Base-by-base conservation (phyloP, 1,284 basidiomycete genomes). In the Rhodotorula sp. region DNA sequence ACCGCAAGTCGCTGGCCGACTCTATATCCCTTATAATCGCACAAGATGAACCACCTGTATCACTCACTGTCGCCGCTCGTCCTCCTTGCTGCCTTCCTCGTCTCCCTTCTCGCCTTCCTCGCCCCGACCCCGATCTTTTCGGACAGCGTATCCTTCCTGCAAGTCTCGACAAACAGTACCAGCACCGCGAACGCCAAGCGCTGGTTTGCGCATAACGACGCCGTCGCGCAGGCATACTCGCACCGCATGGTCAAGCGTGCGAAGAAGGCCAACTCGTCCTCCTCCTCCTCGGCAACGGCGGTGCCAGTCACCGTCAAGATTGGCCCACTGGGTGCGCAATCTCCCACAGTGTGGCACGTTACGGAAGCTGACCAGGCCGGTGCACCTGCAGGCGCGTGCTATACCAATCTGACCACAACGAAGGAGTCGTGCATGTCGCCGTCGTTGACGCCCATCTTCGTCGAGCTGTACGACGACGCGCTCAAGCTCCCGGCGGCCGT, bases 391-490 rank as follows among this genome's bases (percentile, higher is more conserved):
- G 73, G 73, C 0, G 67, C 70, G 9, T 75, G 73, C 50, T 64
- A 51, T 27, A 55, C 61, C 10, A 66, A 67, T 34, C 36, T 69
- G 19, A 62, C 68, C 0, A 46, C 67, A 17, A 29, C 44, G 5
- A 41, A 54, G 17, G 44, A 60, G n/a, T 29, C 25, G 25, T 76
- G 72, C 63, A 50, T 34, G 15, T n/a, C 61, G 2, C 70, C 74
- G 4, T 67, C 74, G 9, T 71, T 76, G 67, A 76, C 74, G 2
- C 74, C 74, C 0, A 72, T 72, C 53, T 76, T 76, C 59, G 41
- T 55, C 69, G 65, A 67, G 21, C 39, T 70, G n/a, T 67, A 59
- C 57, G 37, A 62, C 37, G 53, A 58, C 54, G 39, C 59, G 51
- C 36, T 44, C n/a, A 46, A 32, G 9, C 66, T 70, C 34, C 32